Evolutionary conservation across 306 rosid species (phyloP).

Genomic region (Prunus fruticosa): DNA sequence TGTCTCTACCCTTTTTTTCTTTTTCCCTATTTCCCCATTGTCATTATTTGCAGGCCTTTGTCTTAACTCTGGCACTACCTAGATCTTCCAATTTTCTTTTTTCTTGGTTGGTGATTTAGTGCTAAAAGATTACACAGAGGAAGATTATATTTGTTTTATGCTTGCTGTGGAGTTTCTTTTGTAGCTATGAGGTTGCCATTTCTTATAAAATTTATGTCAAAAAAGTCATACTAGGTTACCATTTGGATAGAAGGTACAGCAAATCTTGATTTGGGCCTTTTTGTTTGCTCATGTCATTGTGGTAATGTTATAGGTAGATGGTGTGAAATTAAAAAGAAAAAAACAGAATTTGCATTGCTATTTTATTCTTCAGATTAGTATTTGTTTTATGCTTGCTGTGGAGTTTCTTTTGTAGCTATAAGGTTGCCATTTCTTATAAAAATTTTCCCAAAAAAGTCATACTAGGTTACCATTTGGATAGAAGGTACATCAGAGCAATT

Average conservation of each 20-base stretch:
- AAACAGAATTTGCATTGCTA: slow-evolving; percentile 1
- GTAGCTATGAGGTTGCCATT: neutral
- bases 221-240: neutral
- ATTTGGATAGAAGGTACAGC: neutral
- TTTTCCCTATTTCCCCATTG: too few relatives aligned
- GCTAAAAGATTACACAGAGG: neutral
- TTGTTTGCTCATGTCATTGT: neutral
- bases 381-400: too few relatives aligned
- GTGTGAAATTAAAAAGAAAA: slow-evolving; percentile 2
- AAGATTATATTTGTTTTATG: too few relatives aligned
- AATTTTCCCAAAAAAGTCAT: too few relatives aligned
- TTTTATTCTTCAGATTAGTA: neutral
- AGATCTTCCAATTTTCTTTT: slow-evolving; percentile 9
- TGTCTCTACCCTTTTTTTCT: neutral
- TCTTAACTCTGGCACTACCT: neutral
- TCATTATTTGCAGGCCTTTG: neutral
- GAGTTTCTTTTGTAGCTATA: too few relatives aligned
- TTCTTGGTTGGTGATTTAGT: neutral
- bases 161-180: too few relatives aligned
- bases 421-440: too few relatives aligned
- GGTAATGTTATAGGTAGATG: neutral
- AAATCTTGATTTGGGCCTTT: neutral
- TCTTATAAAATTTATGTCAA: neutral
- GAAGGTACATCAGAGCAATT: too few relatives aligned
- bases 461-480: too few relatives aligned